Base-by-base conservation (phyloP, 306 rosid genomes). In the Sophora flavescens region DNA sequence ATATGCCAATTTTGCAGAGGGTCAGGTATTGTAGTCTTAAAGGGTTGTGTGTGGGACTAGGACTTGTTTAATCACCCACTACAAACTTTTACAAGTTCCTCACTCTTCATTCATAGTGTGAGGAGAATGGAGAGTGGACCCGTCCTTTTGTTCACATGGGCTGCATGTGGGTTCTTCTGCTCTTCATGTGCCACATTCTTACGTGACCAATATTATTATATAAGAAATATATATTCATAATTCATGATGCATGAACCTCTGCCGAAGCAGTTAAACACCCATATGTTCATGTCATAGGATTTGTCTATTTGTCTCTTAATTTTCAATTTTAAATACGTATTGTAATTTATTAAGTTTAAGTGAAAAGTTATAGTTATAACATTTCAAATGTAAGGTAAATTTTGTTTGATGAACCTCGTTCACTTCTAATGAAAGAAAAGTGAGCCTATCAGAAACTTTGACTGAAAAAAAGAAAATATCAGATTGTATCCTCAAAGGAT, bases 131-230 rank as follows among this genome's bases (percentile, higher is more conserved):
- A 47, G 9, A 18, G 70, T 81, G 90, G 91, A 70, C 80, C 89
- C 80, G 6, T 52, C 64, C 69, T n/a, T 15, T 15, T 38, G 2
- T 78, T 56, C 87, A 84, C 88, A 86, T 89, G 94, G 89, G 70
- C 35, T 60, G 87, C 89, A 87, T 87, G 89, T 84, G 87, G 53
- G 32, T 51, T 26, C 61, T 77, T 70, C 45, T 60, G 64, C 57
- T 70, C 42, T 22, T 81, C 91, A 87, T 86, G 90, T 85, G 90
- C 86, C 76, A 64, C 76, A 64, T 60, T 80, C 60, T 69, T 76
- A 63, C 44, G 52, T 59, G 39, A 48, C 32, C 13, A n/a, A 66
- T 62, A 61, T 63, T 82, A 62, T 68, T 80, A 67, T 60, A 28
- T 42, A 13, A 67, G 15, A 74, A 28, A 2, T 42, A 18, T 36